Percentiles rank a stretch among this genome's conserved stretches.
Evolutionary conservation across 2,329 filamentous ascomycete species (phyloP).

Genomic region (Aspergillus proliferans): DNA sequence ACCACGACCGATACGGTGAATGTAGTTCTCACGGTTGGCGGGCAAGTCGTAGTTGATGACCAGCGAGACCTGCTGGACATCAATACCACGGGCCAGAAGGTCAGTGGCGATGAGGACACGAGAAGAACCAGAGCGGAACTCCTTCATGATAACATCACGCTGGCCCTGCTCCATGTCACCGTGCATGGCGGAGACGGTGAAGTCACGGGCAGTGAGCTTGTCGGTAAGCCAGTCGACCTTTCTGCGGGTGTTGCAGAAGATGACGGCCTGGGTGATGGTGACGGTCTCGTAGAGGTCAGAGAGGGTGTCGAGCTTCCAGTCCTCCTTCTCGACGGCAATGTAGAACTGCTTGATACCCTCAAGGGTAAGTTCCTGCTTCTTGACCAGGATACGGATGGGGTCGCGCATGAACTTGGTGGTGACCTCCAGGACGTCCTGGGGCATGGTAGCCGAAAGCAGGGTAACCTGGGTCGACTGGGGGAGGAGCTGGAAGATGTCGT

Average conservation of each 20-base stretch:
- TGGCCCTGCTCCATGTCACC: slow-evolving; percentile 98
- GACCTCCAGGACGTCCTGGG: slow-evolving; percentile 97
- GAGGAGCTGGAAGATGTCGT: slow-evolving; percentile 99
- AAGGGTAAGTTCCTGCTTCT: slow-evolving; percentile 98
- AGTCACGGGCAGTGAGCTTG: slow-evolving; percentile 97
- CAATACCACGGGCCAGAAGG: slow-evolving; percentile 96
- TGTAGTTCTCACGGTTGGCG: slow-evolving; percentile 99
- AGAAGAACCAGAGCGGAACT: slow-evolving; percentile 97
- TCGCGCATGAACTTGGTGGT: slow-evolving; percentile 99
- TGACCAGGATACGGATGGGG: slow-evolving; percentile 96
- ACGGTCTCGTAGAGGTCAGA: slow-evolving; percentile 99
- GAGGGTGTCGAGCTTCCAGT: slow-evolving; percentile 99
- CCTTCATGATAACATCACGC: slow-evolving; percentile 99
- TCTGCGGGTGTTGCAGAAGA: slow-evolving; percentile 99
- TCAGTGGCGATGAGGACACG: slow-evolving; percentile 98
- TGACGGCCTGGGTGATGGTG: slow-evolving; percentile 98
- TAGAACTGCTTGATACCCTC: slow-evolving; percentile 99
- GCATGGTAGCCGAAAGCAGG: slow-evolving; percentile 96
- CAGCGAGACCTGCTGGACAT: slow-evolving; percentile 98
- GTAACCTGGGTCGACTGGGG: slow-evolving; percentile 98
- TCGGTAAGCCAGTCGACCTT: slow-evolving; percentile 99
- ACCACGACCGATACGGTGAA: slow-evolving; percentile 98
- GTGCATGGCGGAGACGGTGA: slow-evolving; percentile 99
- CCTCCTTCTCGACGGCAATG: slow-evolving; percentile 99
- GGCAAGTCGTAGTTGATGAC: slow-evolving; percentile 99